Evolutionary conservation across 2,329 filamentous ascomycete species (phyloP), one percentile per base, ranked within the genome.

Genomic region (Microcyclosporella mali): DNA sequence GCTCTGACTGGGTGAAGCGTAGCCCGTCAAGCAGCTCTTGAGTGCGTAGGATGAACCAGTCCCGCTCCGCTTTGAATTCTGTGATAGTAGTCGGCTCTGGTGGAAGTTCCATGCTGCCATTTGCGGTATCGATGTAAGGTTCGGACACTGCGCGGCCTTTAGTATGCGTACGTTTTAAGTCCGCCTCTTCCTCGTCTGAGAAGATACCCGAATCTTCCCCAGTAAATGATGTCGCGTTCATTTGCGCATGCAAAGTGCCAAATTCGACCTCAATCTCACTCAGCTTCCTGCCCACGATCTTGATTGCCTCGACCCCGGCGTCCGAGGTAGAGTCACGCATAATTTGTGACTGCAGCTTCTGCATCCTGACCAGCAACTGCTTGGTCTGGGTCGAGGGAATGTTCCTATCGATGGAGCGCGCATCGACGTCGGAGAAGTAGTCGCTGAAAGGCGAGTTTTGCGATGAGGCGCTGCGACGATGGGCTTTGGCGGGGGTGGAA

Each of bases 401-500:
- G 33, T 50, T 47, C 14, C 31, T 47, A 28, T 47, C 45, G 19
- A 56, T 47, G 3, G 58, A 62, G 11, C 55, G 56, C 14, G 56
- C 55, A 41, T 64, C 57, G n/a, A n/a, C n/a, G 40, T 66, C 63
- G 39, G 63, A 66, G 55, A 66, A 66, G 51, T 67, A 67, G 51
- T 68, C 66, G 43, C 58, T 63, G 51, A 66, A 67, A 2, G 66
- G 65, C 36, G 65, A 67, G 41, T 64, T 58, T 21, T 58, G 56
- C 31, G 55, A 43, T 2, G 56, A 49, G 38, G 46, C 56, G 42
- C 30, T 51, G 29, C 40, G 31, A 18, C 51, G 50, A n/a, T 43
- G 36, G 17, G 14, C 43, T 41, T 55, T 57, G 15, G 52, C 50
- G 8, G 56, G 58, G 25, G 57, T 59, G 35, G 49, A 35, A 8